These are phyloP conservation scores for Lachnellula subtilissima DNA, from an alignment of 2,329 filamentous ascomycete genomes.

Conservation along the genomic window DNA sequence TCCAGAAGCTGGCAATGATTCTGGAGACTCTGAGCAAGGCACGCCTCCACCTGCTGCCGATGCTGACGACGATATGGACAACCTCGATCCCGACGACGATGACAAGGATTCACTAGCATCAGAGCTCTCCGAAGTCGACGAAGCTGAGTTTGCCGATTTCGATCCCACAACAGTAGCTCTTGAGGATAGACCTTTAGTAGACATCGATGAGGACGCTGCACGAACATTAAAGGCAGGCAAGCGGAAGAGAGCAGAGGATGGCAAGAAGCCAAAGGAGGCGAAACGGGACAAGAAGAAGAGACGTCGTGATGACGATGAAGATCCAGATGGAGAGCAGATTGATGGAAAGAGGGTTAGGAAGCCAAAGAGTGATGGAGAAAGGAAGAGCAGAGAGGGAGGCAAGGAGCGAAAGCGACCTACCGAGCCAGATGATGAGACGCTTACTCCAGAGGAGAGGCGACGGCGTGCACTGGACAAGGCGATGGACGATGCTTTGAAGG, in stretches of 20 bases:
- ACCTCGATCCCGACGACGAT: slow-evolving; percentile 20
- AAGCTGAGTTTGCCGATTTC: slow-evolving; percentile 66
- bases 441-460: slow-evolving; percentile 80
- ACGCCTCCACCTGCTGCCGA: slow-evolving; percentile 21
- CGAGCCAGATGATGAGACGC: slow-evolving; percentile 67
- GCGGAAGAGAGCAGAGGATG: slow-evolving; percentile 57
- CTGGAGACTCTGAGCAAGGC: slow-evolving; percentile 19
- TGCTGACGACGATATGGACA: slow-evolving; percentile 29
- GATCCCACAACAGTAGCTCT: slow-evolving; percentile 60
- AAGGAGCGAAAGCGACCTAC: slow-evolving; percentile 41
- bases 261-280: slow-evolving; percentile 65
- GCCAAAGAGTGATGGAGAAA: slow-evolving; percentile 36
- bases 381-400: slow-evolving; percentile 27
- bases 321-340: slow-evolving; percentile 45
- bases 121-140: slow-evolving; percentile 64
- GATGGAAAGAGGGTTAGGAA: slow-evolving; percentile 47
- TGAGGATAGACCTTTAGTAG: slow-evolving; percentile 54
- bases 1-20: slow-evolving; percentile 19
- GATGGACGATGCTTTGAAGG: slow-evolving; percentile 85
- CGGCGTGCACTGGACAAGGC: slow-evolving; percentile 78
- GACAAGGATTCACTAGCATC: slow-evolving; percentile 34
- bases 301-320: slow-evolving; percentile 42
- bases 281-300: slow-evolving; percentile 68
- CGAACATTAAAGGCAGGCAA: slow-evolving; percentile 61
- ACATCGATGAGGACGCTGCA: slow-evolving; percentile 62